Evolutionary conservation across 371 early-diverging fungal species (phyloP).

Genomic region (Amoeboaphelidium protococcarum): DNA sequence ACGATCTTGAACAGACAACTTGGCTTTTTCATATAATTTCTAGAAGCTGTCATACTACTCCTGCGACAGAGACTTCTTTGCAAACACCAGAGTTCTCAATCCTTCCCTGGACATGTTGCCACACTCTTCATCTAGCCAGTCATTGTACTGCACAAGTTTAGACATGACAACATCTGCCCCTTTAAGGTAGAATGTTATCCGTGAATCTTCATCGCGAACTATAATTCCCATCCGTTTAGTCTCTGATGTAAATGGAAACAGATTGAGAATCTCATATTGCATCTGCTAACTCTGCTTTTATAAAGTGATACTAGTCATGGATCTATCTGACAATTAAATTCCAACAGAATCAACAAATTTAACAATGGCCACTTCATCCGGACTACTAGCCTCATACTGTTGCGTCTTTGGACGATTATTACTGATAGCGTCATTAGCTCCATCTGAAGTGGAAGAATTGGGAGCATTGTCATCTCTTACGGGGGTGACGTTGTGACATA

Average conservation of each 20-base stretch:
- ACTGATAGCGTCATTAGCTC: conserved; percentile 7
- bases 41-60: conserved; percentile 44
- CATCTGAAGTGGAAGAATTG: conserved; percentile 8
- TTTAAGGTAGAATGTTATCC: conserved; percentile 73
- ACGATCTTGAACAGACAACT: conserved; percentile 38
- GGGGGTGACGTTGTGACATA: conserved; percentile 73
- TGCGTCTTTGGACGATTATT: conserved; percentile 10
- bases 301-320: conserved; percentile 37
- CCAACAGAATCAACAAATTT: conserved; percentile 83
- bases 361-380: conserved; percentile 98
- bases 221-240: conserved; percentile 98
- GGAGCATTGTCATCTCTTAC: conserved; percentile 16
- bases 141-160: conserved; percentile 67
- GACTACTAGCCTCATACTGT: conserved; percentile 91
- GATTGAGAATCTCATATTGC: conserved; percentile 52
- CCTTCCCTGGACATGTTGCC: conserved; percentile 98
- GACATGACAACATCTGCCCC: conserved; percentile 97
- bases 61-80: conserved; percentile 46
- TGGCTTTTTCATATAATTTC: conserved; percentile 32
- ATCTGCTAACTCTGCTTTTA: conserved; percentile 14
- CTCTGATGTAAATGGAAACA: conserved; percentile 94
- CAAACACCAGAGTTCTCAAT: conserved; percentile 89
- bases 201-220: conserved; percentile 50
- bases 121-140: conserved; percentile 96
- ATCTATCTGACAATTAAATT: conserved; percentile 45